Conservation (phyloP, 2,329 filamentous ascomycete species). For the Diplodia mutila region DNA sequence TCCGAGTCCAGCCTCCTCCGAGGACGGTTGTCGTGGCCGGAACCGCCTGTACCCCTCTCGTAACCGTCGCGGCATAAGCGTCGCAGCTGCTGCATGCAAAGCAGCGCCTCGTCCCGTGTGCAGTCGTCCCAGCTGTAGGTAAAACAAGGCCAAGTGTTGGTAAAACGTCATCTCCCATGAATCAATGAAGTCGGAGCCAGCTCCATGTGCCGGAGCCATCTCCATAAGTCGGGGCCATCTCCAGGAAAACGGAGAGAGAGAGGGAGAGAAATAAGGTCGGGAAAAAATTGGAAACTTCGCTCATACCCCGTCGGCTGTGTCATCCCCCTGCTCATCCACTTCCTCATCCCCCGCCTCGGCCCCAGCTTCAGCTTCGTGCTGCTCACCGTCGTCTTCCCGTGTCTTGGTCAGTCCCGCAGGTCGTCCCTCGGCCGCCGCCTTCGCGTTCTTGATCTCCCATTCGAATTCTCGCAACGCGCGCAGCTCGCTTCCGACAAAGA, state of each 20-base stretch:
- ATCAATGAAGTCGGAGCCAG: not conserved
- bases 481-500: constrained; percentile 86
- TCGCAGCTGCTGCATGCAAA: constrained; percentile 8
- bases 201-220: not conserved
- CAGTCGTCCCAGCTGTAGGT: constrained; percentile 12
- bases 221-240: not conserved
- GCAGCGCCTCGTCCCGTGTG: constrained; percentile 18
- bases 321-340: not conserved
- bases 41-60: constrained; percentile 11
- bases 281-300: not conserved
- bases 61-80: constrained; percentile 10
- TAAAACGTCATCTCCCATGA: constrained; percentile 19
- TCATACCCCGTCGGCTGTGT: constrained; percentile 17
- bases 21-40: not conserved
- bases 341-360: not conserved
- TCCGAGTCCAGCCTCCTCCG: constrained; percentile 9
- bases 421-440: constrained; percentile 32
- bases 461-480: constrained; percentile 86
- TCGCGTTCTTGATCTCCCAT: constrained; percentile 83
- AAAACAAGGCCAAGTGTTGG: constrained; percentile 13
- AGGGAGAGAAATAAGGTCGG: not conserved
- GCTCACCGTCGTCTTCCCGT: not conserved
- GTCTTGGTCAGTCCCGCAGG: constrained; percentile 11
- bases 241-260: not conserved
- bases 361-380: constrained; percentile 28